Base-by-base conservation (phyloP, 75 land plant genomes). In the Sequoia sempervirens region DNA sequence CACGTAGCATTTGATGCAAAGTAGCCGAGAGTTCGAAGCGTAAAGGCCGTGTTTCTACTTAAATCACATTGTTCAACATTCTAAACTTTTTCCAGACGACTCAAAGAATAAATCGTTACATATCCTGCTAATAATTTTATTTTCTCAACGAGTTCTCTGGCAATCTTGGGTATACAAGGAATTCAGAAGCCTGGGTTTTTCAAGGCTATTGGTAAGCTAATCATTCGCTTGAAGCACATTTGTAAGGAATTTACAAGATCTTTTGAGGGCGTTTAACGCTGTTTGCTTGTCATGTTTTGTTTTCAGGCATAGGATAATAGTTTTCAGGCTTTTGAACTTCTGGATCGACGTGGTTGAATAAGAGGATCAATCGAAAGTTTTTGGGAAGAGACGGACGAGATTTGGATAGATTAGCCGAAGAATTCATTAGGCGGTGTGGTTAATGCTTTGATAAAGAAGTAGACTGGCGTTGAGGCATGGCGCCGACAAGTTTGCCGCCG, bases 401-500 rank as follows among this genome's bases (percentile, higher is more conserved):
- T 53, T 20, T 75, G 26, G 23, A 8, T 43, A 5, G 78, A 38
- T 75, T 40, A 18, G 43, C 79, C 6, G 75, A 73, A 73, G 40
- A 36, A 73, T 2, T 14, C 75, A 34, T 73, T n/a, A 12, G 30
- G 14, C 17, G n/a, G 18, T 37, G 18, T 15, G 8, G 2, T 5
- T 40, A 4, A 23, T 64, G 40, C 7, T 75, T 40, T 75, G 20
- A 9, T 75, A 20, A 38, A 6, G 23, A 17, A 5, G n/a, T 75
- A 20, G 26, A 40, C 1, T 40, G 1, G 8, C 0, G 43, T 34
- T 6, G 11, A 14, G 79, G 1, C 14, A 75, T 75, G 79, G 79
- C 46, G 2, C 47, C 79, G 46, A 41, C 45, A 23, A 20, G 46
- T 41, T 75, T 75, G 45, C 88, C 88, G n/a, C 88, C 88, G 0